phyloP scores from a whole-genome alignment of 2,329 filamentous ascomycete species.

The Epichloe gansuensis region DNA sequence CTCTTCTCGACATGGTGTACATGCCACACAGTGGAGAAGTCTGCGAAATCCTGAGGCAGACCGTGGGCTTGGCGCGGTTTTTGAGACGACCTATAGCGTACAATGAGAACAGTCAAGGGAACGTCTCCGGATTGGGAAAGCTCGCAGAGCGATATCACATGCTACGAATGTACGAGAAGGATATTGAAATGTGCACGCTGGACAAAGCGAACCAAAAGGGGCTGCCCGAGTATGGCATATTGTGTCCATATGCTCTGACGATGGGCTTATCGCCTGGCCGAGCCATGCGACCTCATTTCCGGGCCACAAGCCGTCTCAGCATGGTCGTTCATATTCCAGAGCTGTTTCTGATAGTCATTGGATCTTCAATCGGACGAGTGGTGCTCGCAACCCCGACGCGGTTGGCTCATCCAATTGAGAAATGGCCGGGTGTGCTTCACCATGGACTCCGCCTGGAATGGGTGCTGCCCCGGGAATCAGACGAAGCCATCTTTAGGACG shows the following conservation, averaged over 20 bases:
- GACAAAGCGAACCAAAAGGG: slow-evolving; percentile 9
- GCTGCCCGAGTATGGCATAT: slow-evolving; percentile 16
- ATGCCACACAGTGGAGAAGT: slow-evolving; percentile 21
- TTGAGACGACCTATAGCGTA: slow-evolving; percentile 10
- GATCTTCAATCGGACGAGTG: slow-evolving; percentile 53
- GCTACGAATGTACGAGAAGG: slow-evolving; percentile 36
- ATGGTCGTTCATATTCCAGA: slow-evolving; percentile 55
- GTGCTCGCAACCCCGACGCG: slow-evolving; percentile 46
- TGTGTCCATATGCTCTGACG: slow-evolving; percentile 19
- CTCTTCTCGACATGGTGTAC: slow-evolving; percentile 21
- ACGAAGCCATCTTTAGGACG: slow-evolving; percentile 32
- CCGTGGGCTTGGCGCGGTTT: slow-evolving; percentile 10
- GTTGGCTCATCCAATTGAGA: slow-evolving; percentile 15
- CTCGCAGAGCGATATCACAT: slow-evolving; percentile 20
- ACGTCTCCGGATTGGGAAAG: neutral
- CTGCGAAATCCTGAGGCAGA: slow-evolving; percentile 9
- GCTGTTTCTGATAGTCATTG: slow-evolving; percentile 56
- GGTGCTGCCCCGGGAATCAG: slow-evolving; percentile 33
- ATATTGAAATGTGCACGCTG: slow-evolving; percentile 34
- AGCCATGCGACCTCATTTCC: slow-evolving; percentile 15
- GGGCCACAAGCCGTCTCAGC: slow-evolving; percentile 33
- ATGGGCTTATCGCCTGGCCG: slow-evolving; percentile 14
- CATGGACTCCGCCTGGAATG: slow-evolving; percentile 42
- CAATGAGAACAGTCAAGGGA: slow-evolving; percentile 6
- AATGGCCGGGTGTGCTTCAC: slow-evolving; percentile 14